phyloP scores from a whole-genome alignment of 2,329 filamentous ascomycete species.

The Fusarium algeriense region DNA sequence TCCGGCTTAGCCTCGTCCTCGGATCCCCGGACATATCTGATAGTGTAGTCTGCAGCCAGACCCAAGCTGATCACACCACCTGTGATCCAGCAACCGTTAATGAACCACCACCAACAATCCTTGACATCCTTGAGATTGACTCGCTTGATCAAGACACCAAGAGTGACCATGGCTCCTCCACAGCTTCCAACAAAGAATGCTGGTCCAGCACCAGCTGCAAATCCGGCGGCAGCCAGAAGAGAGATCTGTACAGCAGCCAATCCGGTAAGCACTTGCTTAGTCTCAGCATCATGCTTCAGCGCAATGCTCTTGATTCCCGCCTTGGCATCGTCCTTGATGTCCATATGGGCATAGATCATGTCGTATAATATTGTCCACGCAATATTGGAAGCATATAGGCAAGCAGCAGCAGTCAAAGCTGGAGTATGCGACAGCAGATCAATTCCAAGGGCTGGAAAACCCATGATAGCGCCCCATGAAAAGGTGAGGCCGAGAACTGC shows the following conservation, averaged over 20 bases:
- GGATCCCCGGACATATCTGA: conserved; percentile 58
- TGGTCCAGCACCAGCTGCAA: conserved; percentile 75
- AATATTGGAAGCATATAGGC: conserved; percentile 81
- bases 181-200: conserved; percentile 76
- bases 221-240: conserved; percentile 76
- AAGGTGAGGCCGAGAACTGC: conserved; percentile 86
- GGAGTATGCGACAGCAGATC: conserved; percentile 75
- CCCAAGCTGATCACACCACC: conserved; percentile 72
- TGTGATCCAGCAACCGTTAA: conserved; percentile 77
- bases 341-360: conserved; percentile 95
- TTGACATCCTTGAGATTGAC: conserved; percentile 75
- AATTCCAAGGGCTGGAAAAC: conserved; percentile 84
- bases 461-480: conserved; percentile 90
- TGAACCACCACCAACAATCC: conserved; percentile 83
- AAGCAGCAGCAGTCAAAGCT: conserved; percentile 74
- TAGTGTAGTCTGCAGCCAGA: conserved; percentile 69
- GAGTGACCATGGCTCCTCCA: conserved; percentile 70
- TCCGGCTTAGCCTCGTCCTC: conserved; percentile 33
- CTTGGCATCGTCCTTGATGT: conserved; percentile 86
- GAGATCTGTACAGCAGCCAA: conserved; percentile 77
- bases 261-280: conserved; percentile 79
- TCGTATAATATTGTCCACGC: conserved; percentile 92
- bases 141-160: conserved; percentile 75
- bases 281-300: conserved; percentile 80
- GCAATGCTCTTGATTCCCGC: conserved; percentile 92